These are phyloP conservation scores for Sporothrix brunneoviolacea DNA, from an alignment of 2,329 filamentous ascomycete genomes.

Conservation along the genomic window DNA sequence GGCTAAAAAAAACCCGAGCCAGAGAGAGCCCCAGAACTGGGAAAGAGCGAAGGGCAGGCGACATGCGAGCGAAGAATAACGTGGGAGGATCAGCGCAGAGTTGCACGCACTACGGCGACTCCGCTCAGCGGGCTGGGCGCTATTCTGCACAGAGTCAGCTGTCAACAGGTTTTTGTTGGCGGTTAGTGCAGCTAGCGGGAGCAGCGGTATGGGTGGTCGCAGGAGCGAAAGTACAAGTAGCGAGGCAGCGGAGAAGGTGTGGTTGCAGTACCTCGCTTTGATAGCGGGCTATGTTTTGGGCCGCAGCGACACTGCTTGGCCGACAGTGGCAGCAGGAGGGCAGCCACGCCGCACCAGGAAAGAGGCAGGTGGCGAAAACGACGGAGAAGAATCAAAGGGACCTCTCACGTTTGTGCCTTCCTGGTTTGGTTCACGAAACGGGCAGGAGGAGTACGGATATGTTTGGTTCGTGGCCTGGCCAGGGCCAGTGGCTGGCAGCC, in stretches of 20 bases:
- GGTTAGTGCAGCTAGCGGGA: conserved; percentile 6
- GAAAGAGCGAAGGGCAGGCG: background rate
- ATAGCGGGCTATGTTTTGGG: no score
- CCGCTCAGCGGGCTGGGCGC: conserved; percentile 1
- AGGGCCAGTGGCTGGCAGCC: no score
- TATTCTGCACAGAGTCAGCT: background rate
- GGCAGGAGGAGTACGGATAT: no score
- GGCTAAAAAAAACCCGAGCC: background rate
- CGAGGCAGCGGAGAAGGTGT: background rate
- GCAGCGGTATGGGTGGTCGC: no score
- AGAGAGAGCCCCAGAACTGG: no score
- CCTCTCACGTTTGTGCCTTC: background rate
- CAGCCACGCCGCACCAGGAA: background rate
- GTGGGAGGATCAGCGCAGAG: background rate
- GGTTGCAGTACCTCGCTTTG: background rate
- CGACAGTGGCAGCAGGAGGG: no score
- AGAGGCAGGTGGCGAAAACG: conserved; percentile 4
- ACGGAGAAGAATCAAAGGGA: background rate
- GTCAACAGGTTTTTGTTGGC: conserved; percentile 12
- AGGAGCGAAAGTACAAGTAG: no score
- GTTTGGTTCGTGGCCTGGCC: no score
- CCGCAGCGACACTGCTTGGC: no score
- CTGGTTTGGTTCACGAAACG: no score
- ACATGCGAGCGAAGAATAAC: background rate
- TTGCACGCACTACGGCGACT: background rate